Base-by-base conservation (phyloP, 257 asterid genomes). In the Salvia splendens region DNA sequence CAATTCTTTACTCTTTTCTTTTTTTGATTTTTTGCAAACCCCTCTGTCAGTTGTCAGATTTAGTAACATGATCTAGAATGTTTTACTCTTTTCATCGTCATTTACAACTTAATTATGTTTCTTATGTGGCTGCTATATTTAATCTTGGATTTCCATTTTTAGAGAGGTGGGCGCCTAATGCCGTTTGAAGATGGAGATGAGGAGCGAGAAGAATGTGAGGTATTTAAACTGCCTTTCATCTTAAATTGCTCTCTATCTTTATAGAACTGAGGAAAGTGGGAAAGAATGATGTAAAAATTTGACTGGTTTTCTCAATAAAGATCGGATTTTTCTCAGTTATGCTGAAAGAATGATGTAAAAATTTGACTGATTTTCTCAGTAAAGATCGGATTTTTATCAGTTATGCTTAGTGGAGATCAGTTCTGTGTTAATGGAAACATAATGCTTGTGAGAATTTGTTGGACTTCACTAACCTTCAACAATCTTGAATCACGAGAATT, bases 181-280 rank as follows among this genome's bases (percentile, higher is more conserved):
- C 75, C 67, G 49, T 20, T 47, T 70, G 59, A 63, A 60, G 63
- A 84, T 85, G 95, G 89, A 88, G 72, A 67, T 77, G 67, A 91
- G 86, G 79, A 82, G 80, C 65, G 95, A 86, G 72, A 91, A 80
- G 88, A 82, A 81, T 51, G 95, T 91, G 60, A 88, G 98, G 98
- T 88, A 79, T 72, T 82, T 36, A 36, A 15, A 28, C 56, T 48
- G 41, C 53, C 64, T 50, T 74, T 51, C 4, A 40, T 30, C 33
- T 61, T 43, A 35, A 71, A 14, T 52, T 65, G 8, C 46, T 43
- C 33, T 47, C 57, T 49, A 32, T 17, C 55, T 16, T 14, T 12
- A 28, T 55, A 43, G 73, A 57, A 8, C 3, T 24, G 30, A 24
- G 30, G 1, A 20, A 12, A 60, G 38, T 30, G 72, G 54, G 65